phyloP scores from a whole-genome alignment of 140 eudicot genomes.

The Anethum foeniculum region DNA sequence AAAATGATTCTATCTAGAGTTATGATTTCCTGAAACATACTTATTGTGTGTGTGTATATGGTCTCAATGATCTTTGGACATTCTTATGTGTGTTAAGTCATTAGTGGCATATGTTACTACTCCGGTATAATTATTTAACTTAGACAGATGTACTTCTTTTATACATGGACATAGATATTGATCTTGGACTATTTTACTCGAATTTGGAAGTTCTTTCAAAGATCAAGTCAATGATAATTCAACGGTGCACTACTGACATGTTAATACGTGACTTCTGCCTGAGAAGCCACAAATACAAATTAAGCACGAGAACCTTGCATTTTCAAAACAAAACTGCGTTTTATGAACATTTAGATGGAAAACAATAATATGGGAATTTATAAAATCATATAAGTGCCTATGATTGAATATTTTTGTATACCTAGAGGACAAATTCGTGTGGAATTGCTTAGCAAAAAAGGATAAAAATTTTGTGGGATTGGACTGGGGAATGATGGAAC shows the following conservation, averaged over 20 bases:
- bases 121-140: not conserved
- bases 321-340: not conserved
- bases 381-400: not conserved
- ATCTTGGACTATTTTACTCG: not conserved
- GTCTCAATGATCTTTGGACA: not conserved
- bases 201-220: not conserved
- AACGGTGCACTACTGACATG: not conserved
- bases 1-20: not conserved
- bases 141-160: not conserved
- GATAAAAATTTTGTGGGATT: not conserved
- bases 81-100: not conserved
- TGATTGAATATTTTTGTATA: not conserved
- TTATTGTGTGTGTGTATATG: not conserved
- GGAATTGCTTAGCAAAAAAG: no score
- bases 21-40: not conserved
- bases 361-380: not conserved
- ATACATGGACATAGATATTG: not conserved
- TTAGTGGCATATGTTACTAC: not conserved
- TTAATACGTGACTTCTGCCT: not conserved
- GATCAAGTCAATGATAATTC: not conserved
- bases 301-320: not conserved
- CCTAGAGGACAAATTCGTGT: not conserved
- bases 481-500: not conserved
- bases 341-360: not conserved
- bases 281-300: not conserved